Evolutionary conservation across 1,139 yeast species (phyloP).

Genomic region (Geotrichum fermentans): DNA sequence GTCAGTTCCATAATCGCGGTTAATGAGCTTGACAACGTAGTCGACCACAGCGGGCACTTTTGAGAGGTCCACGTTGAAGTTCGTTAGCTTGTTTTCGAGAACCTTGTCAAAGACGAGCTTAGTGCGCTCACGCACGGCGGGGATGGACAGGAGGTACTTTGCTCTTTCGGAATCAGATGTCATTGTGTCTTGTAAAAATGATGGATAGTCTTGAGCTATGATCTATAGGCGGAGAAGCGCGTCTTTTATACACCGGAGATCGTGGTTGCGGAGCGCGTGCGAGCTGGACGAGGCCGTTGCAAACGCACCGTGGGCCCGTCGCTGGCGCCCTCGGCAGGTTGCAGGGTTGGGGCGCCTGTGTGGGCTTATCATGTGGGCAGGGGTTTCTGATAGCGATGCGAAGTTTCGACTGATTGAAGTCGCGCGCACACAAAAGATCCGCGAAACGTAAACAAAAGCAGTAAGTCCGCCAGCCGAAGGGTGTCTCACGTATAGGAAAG

Average conservation of each 20-base stretch:
- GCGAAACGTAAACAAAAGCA: too few species aligned
- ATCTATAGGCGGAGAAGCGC: background rate
- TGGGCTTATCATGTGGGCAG: slow-evolving; percentile 5
- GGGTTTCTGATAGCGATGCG: slow-evolving; percentile 6
- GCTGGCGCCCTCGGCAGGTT: slow-evolving; percentile 8
- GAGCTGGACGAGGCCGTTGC: too few species aligned
- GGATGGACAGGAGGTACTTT: slow-evolving; percentile 43
- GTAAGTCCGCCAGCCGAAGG: too few species aligned
- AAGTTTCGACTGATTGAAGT: too few species aligned
- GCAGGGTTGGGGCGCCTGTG: slow-evolving; percentile 1
- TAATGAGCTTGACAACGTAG: slow-evolving; percentile 42
- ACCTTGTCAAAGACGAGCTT: slow-evolving; percentile 42
- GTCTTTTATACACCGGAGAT: background rate
- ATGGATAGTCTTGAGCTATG: too few species aligned
- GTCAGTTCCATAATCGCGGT: slow-evolving; percentile 41
- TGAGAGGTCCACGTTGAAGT: slow-evolving; percentile 45
- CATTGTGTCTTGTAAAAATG: too few species aligned
- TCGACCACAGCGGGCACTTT: slow-evolving; percentile 42
- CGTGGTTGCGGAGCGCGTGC: too few species aligned
- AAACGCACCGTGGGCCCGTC: slow-evolving; percentile 9
- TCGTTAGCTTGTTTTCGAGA: slow-evolving; percentile 36
- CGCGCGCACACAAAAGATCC: too few species aligned
- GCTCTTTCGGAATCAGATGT: slow-evolving; percentile 20
- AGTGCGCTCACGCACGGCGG: slow-evolving; percentile 51
- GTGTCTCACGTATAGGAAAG: too few species aligned